Evolutionary conservation across 257 asterid genomes (phyloP).

Genomic region (Forsythia viridissima): DNA sequence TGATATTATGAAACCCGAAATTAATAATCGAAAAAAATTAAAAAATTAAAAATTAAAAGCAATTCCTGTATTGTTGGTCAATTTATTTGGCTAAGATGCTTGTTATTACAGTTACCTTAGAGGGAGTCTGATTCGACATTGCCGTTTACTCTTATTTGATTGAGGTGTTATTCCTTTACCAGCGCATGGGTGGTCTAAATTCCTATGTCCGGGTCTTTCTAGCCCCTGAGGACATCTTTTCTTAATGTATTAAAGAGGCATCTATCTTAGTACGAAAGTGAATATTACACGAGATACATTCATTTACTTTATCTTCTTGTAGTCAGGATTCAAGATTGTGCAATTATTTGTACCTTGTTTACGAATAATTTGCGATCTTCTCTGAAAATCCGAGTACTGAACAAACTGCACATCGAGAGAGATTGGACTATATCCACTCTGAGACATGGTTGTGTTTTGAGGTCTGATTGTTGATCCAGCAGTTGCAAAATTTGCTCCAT

Average conservation of each 20-base stretch:
- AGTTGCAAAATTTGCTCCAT: constrained; percentile 93
- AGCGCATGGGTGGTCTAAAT: constrained; percentile 1
- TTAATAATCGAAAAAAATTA: not conserved
- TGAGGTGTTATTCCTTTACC: too few relatives aligned
- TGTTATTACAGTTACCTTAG: too few relatives aligned
- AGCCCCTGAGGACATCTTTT: not conserved
- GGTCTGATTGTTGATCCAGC: constrained; percentile 93
- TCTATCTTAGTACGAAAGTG: too few relatives aligned
- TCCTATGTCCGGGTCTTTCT: constrained; percentile 18
- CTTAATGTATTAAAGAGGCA: not conserved
- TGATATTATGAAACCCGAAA: not conserved
- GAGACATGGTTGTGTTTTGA: constrained; percentile 67
- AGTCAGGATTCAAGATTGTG: not conserved
- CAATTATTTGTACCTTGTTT: constrained; percentile 33
- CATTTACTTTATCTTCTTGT: not conserved
- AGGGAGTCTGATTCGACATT: too few relatives aligned
- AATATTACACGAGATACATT: too few relatives aligned
- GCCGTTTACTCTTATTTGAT: too few relatives aligned
- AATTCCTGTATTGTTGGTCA: too few relatives aligned
- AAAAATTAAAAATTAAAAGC: too few relatives aligned
- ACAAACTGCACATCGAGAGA: constrained; percentile 63
- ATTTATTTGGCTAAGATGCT: not conserved
- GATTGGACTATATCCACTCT: constrained; percentile 84
- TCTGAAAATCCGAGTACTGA: constrained; percentile 67
- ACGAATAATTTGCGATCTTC: constrained; percentile 59